A percentile compares a stretch with the other conserved stretches of the same genome.
Conservation (phyloP, 495 filamentous ascomycete species). For the Pyrenula aspistea region DNA sequence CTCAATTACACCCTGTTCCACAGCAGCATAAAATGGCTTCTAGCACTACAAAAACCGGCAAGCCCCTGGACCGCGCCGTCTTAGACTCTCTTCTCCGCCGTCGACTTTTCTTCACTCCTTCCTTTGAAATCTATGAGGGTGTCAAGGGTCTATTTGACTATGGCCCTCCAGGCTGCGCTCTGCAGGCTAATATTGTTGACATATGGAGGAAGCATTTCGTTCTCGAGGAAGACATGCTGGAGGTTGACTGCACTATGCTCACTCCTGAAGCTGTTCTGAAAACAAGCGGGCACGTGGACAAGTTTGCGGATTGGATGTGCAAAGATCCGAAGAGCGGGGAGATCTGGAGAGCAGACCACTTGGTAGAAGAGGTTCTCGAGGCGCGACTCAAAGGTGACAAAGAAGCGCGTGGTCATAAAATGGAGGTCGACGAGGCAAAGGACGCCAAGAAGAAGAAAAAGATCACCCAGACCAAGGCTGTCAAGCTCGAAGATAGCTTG, state of each 20-base stretch:
- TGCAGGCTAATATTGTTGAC: slow-evolving; percentile 80
- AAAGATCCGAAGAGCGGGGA: slow-evolving; percentile 97
- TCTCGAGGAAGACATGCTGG: slow-evolving; percentile 82
- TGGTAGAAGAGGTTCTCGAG: slow-evolving; percentile 90
- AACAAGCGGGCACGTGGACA: slow-evolving; percentile 94
- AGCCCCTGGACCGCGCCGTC: slow-evolving; percentile 67
- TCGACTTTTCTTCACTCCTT: slow-evolving; percentile 86
- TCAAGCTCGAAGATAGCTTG: slow-evolving; percentile 52
- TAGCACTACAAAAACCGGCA: slow-evolving; percentile 68
- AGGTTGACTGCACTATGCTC: slow-evolving; percentile 75
- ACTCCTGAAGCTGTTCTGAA: slow-evolving; percentile 87
- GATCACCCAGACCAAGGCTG: slow-evolving; percentile 39
- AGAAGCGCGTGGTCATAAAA: slow-evolving; percentile 60
- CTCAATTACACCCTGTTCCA: slow-evolving; percentile 9
- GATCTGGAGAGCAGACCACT: slow-evolving; percentile 89
- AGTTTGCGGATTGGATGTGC: slow-evolving; percentile 99
- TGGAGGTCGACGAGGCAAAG: slow-evolving; percentile 53
- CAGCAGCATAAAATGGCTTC: slow-evolving; percentile 42
- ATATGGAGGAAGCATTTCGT: slow-evolving; percentile 88
- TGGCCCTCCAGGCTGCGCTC: slow-evolving; percentile 68
- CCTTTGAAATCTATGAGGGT: slow-evolving; percentile 89
- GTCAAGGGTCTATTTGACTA: slow-evolving; percentile 79
- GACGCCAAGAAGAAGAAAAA: slow-evolving; percentile 58
- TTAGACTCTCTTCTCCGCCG: slow-evolving; percentile 79
- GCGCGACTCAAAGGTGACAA: slow-evolving; percentile 68